Percentiles rank a stretch among this genome's conserved stretches.
Conservation (phyloP, 2,329 filamentous ascomycete species). For the Penicillium sp. region DNA sequence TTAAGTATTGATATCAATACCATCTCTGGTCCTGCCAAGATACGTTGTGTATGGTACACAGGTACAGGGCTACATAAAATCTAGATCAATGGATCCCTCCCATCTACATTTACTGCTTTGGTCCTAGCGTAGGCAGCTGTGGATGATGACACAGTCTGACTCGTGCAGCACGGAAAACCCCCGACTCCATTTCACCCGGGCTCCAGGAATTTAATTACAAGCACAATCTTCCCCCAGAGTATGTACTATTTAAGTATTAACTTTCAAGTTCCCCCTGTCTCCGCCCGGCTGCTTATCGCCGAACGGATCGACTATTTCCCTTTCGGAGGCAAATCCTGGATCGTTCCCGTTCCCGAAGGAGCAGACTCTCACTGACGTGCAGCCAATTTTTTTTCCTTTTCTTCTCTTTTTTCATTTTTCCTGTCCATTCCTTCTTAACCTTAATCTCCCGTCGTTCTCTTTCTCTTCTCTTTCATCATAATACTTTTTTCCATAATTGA, state of each 20-base stretch:
- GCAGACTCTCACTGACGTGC: not conserved
- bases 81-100: no score
- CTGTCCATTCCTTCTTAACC: slow-evolving; percentile 2
- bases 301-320: slow-evolving; percentile 11
- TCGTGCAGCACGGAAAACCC: no score
- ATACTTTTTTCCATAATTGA: not conserved
- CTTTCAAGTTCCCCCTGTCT: not conserved
- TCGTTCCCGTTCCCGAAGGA: slow-evolving; percentile 13
- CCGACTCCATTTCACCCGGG: no score
- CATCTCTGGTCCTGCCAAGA: not conserved
- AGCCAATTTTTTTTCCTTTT: slow-evolving; percentile 6
- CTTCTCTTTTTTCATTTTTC: slow-evolving; percentile 6
- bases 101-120: not conserved
- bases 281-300: slow-evolving; percentile 21
- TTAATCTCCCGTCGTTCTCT: slow-evolving; percentile 1
- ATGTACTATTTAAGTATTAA: no score
- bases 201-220: not conserved
- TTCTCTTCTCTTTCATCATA: not conserved
- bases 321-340: slow-evolving; percentile 15
- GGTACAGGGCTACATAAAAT: not conserved
- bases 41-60: not conserved
- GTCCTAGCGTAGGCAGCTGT: not conserved
- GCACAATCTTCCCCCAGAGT: not conserved
- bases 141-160: not conserved
- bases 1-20: not conserved